Conservation (phyloP, 768 basidiomycete genomes). For the Leccinum obscurum region DNA sequence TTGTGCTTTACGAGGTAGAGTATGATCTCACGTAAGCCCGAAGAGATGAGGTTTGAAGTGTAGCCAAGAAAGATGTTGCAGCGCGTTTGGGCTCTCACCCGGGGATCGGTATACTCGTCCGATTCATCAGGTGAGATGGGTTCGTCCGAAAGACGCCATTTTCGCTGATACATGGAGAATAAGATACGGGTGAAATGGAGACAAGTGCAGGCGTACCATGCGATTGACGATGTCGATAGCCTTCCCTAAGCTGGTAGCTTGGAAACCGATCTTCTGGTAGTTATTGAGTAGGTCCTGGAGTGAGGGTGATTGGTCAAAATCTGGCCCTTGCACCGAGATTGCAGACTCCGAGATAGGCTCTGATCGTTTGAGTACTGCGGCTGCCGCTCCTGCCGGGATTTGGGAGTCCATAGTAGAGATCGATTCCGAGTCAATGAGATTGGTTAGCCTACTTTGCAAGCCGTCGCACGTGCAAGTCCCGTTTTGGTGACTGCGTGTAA, state of each 20-base stretch:
- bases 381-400: slow-evolving; percentile 61
- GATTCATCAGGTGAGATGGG: slow-evolving; percentile 68
- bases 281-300: slow-evolving; percentile 69
- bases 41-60: slow-evolving; percentile 98
- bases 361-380: slow-evolving; percentile 77
- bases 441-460: slow-evolving; percentile 9
- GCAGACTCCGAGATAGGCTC: slow-evolving; percentile 66
- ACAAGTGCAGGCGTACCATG: slow-evolving; percentile 60
- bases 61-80: slow-evolving; percentile 95
- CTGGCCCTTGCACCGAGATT: slow-evolving; percentile 79
- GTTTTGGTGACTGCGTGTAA: slow-evolving; percentile 6
- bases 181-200: not conserved
- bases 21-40: slow-evolving; percentile 92
- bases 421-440: not conserved
- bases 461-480: slow-evolving; percentile 26
- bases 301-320: slow-evolving; percentile 70
- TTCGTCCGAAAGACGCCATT: slow-evolving; percentile 88
- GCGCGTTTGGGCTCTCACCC: slow-evolving; percentile 66
- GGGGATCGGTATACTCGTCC: slow-evolving; percentile 58
- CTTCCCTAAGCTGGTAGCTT: slow-evolving; percentile 88
- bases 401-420: slow-evolving; percentile 12
- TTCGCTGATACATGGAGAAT: slow-evolving; percentile 50
- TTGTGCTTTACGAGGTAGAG: slow-evolving; percentile 91
- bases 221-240: slow-evolving; percentile 90
- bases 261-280: slow-evolving; percentile 94